Evolutionary conservation across 169 alveolate species (phyloP), one percentile per base, ranked within the genome.

Genomic region (Eimeria praecox): DNA sequence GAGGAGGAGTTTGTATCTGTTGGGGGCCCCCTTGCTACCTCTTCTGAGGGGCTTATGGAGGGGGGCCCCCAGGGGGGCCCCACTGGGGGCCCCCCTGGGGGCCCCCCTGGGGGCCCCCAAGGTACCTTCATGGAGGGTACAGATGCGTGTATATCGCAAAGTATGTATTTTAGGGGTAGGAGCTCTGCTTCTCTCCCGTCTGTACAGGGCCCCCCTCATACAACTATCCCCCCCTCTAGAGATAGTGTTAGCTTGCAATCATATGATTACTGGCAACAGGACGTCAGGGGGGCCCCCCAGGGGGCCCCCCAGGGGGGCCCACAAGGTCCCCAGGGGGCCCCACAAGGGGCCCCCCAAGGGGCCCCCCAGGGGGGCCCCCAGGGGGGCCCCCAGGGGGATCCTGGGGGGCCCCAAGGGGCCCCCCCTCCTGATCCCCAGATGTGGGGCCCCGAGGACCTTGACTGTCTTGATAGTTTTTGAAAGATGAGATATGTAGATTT

Each of bases 391-490:
- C 56, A 8, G 56, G 56, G 83, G 83, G 83, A 40, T 22, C 75
- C 75, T n/a, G 38, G 75, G 75, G 75, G 75, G 75, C 75, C 75
- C 75, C 75, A 9, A n/a, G 75, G 75, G 75, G 75, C 75, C 75
- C 75, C 75, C 9, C 75, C 85, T 35, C 85, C 85, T 14, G 89
- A 78, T 46, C 64, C 35, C 18, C 42, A 66, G 38, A 27, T 66
- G 38, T 78, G 89, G 89, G 89, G 27, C 33, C 89, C 89, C 27
- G 89, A 78, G 33, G 89, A 78, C 89, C 49, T 78, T 22, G 89
- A 78, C 18, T 78, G 89, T 35, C 64, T 78, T 8, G 89, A 78
- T 42, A 16, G 27, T 42, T 42, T 78, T 42, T 78, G 49, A 42
- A 2, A 6, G 54, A 12, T 12, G 56, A 12, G 56, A 12, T 5